These are phyloP conservation scores for Scheffersomyces illinoinensis DNA, from an alignment of 1,139 yeast genomes.

Conservation along the genomic window DNA sequence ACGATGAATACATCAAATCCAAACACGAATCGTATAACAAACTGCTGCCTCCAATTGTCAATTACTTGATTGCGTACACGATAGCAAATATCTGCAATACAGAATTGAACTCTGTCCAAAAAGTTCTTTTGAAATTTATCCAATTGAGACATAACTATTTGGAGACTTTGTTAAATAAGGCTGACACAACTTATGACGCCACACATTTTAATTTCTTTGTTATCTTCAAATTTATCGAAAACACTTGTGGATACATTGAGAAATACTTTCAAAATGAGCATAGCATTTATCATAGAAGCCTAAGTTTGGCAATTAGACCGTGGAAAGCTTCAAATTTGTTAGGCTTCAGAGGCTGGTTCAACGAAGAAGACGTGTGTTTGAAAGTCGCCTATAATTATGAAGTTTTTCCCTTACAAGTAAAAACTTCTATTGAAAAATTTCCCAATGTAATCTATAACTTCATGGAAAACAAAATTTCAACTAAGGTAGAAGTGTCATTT, in stretches of 20 bases:
- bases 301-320: slow-evolving; percentile 19
- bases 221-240: slow-evolving; percentile 35
- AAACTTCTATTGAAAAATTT: slow-evolving; percentile 1
- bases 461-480: background rate
- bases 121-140: slow-evolving; percentile 24
- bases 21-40: slow-evolving; percentile 17
- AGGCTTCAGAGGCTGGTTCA: slow-evolving; percentile 35
- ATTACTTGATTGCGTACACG: slow-evolving; percentile 34
- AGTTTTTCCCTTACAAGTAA: slow-evolving; percentile 4
- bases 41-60: slow-evolving; percentile 32
- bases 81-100: slow-evolving; percentile 23
- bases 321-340: slow-evolving; percentile 32
- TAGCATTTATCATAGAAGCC: slow-evolving; percentile 20
- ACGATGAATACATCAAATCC: slow-evolving; percentile 11
- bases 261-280: slow-evolving; percentile 23
- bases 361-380: slow-evolving; percentile 11
- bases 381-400: slow-evolving; percentile 8
- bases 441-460: slow-evolving; percentile 10
- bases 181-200: slow-evolving; percentile 1
- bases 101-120: slow-evolving; percentile 19
- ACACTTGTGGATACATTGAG: slow-evolving; percentile 30
- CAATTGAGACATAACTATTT: slow-evolving; percentile 26
- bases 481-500: background rate
- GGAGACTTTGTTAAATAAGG: slow-evolving; percentile 12
- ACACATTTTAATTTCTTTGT: slow-evolving; percentile 25